Evolutionary conservation across 2,329 filamentous ascomycete genomes (phyloP).

Genomic region (Colletotrichum cordylinicola): DNA sequence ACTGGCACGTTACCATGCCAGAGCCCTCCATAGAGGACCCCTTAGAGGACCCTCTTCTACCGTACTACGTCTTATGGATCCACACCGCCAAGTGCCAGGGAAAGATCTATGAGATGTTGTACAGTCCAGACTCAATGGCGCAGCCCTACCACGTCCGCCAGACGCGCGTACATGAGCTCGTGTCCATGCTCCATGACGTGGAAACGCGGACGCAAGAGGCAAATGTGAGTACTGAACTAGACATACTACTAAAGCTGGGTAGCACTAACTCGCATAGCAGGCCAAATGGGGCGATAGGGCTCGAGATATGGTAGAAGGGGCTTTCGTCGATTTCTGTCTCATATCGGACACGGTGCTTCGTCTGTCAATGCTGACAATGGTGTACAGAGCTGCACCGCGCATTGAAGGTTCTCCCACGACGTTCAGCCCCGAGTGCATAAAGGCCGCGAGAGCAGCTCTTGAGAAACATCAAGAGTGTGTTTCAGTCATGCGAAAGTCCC

Average conservation of each 20-base stretch:
- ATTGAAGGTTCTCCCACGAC: constrained; percentile 32
- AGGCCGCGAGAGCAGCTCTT: constrained; percentile 47
- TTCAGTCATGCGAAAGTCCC: constrained; percentile 38
- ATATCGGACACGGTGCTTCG: constrained; percentile 47
- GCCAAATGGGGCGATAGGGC: background rate
- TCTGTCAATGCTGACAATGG: constrained; percentile 44
- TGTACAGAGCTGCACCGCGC: constrained; percentile 46
- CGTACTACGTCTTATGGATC: constrained; percentile 53
- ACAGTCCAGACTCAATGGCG: constrained; percentile 46
- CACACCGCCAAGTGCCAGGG: constrained; percentile 57
- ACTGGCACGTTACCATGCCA: constrained; percentile 59
- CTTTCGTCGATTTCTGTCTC: constrained; percentile 38
- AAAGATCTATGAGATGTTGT: constrained; percentile 61
- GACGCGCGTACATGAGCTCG: constrained; percentile 36
- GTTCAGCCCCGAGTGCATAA: constrained; percentile 48
- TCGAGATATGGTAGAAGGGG: constrained; percentile 20
- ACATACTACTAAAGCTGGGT: background rate
- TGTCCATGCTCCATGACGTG: constrained; percentile 36
- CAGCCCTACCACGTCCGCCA: constrained; percentile 38
- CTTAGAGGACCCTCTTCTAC: constrained; percentile 26
- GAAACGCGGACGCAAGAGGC: constrained; percentile 28
- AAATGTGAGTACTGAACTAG: constrained; percentile 10
- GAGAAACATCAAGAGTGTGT: constrained; percentile 45
- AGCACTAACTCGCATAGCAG: background rate
- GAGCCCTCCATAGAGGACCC: background rate